Evolutionary conservation across 1,139 yeast genomes (phyloP).

Genomic region (Debaryomyces udenii): DNA sequence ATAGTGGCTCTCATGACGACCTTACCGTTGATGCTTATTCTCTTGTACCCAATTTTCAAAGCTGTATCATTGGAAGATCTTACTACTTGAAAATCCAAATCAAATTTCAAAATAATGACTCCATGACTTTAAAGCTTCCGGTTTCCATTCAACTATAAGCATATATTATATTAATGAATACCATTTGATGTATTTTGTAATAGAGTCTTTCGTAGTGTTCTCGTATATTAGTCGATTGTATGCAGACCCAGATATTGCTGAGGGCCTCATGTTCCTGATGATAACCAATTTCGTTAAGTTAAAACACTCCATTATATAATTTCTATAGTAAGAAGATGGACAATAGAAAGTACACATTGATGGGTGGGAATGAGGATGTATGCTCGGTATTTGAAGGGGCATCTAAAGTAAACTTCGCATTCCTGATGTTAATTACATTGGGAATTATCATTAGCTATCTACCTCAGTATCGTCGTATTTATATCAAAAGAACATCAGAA

Average conservation of each 20-base stretch:
- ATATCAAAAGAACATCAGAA: constrained; percentile 64
- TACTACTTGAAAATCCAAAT: constrained; percentile 36
- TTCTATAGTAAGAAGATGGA: neutral
- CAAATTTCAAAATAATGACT: constrained; percentile 32
- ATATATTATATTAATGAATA: neutral
- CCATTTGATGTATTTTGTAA: neutral
- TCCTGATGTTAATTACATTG: constrained; percentile 57
- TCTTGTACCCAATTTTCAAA: constrained; percentile 44
- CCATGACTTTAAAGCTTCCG: constrained; percentile 36
- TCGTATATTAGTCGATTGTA: too few relatives aligned
- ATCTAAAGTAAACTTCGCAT: constrained; percentile 45
- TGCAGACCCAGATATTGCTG: too few relatives aligned
- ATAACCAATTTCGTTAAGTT: too few relatives aligned
- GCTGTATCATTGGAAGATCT: constrained; percentile 37
- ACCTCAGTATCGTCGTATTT: constrained; percentile 73
- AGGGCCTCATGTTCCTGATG: too few relatives aligned
- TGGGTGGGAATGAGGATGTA: constrained; percentile 13
- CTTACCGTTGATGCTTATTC: constrained; percentile 26
- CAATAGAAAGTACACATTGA: neutral
- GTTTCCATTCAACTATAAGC: constrained; percentile 23
- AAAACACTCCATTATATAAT: too few relatives aligned
- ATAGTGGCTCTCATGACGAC: constrained; percentile 4
- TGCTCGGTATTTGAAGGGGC: constrained; percentile 53
- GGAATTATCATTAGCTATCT: constrained; percentile 77
- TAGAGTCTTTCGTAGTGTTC: too few relatives aligned